These are phyloP conservation scores for Psilocybe mexicana DNA, from an alignment of 1,284 basidiomycete genomes.

Conservation along the genomic window DNA sequence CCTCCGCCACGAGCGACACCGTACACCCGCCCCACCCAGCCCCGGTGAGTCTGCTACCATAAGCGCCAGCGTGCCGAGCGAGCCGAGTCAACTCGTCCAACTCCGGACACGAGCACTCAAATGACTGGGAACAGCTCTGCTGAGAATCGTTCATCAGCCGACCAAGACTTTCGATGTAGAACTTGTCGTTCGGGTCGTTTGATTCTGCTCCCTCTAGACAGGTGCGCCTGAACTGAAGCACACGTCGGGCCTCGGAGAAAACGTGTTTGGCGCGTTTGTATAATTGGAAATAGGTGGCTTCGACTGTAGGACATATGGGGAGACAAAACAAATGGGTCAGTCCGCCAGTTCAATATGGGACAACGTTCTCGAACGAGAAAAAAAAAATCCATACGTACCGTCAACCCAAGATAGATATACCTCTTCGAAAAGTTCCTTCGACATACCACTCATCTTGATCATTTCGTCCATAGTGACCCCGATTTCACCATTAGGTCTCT, in stretches of 20 bases:
- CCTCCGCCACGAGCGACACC: conserved; percentile 77
- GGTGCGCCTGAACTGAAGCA: conserved; percentile 68
- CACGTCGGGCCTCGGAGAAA: conserved; percentile 75
- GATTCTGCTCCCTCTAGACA: conserved; percentile 49
- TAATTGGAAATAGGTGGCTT: conserved; percentile 76
- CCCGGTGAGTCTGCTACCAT: conserved; percentile 79
- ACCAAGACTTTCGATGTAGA: conserved; percentile 56
- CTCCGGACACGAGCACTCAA: conserved; percentile 80
- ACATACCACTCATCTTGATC: conserved; percentile 64
- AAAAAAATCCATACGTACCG: conserved; percentile 43
- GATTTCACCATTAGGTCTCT: conserved; percentile 35
- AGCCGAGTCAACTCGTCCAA: conserved; percentile 68
- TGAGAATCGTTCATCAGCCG: conserved; percentile 80
- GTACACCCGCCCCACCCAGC: conserved; percentile 82
- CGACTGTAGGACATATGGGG: conserved; percentile 46
- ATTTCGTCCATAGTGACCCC: conserved; percentile 75
- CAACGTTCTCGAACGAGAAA: neutral
- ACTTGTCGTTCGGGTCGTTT: conserved; percentile 16
- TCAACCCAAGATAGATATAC: conserved; percentile 78
- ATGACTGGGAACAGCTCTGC: conserved; percentile 64
- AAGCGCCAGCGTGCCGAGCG: conserved; percentile 68
- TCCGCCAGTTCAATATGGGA: neutral
- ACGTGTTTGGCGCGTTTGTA: conserved; percentile 82
- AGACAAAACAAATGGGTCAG: neutral
- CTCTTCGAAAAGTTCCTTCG: conserved; percentile 55